Evolutionary conservation across 306 rosid species (phyloP).

Genomic region (Rosa rugosa): DNA sequence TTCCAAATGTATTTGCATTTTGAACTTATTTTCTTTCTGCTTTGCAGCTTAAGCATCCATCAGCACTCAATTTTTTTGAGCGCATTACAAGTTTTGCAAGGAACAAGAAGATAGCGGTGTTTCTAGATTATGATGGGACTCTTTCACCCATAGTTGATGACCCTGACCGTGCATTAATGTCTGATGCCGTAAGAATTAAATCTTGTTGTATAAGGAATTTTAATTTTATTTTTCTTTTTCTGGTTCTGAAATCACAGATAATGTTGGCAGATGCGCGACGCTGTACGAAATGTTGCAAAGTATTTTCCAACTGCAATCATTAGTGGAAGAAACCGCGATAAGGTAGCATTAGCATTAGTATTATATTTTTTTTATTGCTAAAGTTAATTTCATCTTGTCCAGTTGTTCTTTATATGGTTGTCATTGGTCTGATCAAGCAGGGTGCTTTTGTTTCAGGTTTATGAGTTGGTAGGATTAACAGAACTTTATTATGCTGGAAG

Average conservation of each 20-base stretch:
- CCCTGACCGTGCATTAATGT: constrained; percentile 82
- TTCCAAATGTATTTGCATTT: background rate
- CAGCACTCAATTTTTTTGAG: constrained; percentile 65
- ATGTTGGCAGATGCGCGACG: constrained; percentile 64
- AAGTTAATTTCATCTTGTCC: background rate
- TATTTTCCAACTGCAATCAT: constrained; percentile 85
- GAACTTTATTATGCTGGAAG: constrained; percentile 98
- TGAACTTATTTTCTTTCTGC: background rate
- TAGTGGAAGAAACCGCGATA: constrained; percentile 89
- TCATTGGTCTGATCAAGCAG: constrained; percentile 5
- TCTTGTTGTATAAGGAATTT: background rate
- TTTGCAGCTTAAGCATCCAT: constrained; percentile 72
- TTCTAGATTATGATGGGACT: constrained; percentile 91
- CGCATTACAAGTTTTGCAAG: constrained; percentile 50
- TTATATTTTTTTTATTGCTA: background rate
- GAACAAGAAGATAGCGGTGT: constrained; percentile 74
- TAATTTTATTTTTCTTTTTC: background rate
- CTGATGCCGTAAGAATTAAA: constrained; percentile 54
- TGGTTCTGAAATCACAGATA: background rate
- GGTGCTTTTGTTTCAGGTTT: constrained; percentile 54
- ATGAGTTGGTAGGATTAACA: constrained; percentile 77
- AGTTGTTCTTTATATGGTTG: background rate
- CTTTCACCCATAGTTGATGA: constrained; percentile 95
- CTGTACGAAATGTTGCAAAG: constrained; percentile 59
- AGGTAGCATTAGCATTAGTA: constrained; percentile 36